phyloP scores from a whole-genome alignment of 2,329 filamentous ascomycete species.

The Botrytis byssoidea region DNA sequence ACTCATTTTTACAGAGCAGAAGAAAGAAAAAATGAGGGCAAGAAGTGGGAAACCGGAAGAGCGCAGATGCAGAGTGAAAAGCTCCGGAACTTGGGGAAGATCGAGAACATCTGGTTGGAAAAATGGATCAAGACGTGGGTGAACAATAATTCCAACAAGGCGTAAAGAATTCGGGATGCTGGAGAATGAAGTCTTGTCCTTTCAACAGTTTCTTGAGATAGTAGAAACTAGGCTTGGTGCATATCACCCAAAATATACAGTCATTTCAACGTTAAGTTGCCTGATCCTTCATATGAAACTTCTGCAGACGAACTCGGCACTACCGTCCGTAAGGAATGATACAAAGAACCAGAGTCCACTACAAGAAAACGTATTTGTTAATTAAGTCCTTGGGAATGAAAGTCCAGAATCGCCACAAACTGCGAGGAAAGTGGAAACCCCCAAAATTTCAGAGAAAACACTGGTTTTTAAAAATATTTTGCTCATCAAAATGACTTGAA shows the following conservation, averaged over 20 bases:
- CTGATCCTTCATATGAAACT: not conserved
- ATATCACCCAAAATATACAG: too few relatives aligned
- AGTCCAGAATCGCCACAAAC: not conserved
- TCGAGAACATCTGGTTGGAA: not conserved
- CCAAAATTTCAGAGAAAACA: not conserved
- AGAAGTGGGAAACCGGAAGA: slow-evolving; percentile 3
- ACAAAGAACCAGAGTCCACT: not conserved
- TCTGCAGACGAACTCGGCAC: not conserved
- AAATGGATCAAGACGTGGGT: slow-evolving; percentile 8
- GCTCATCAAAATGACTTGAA: not conserved
- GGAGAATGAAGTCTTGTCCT: not conserved
- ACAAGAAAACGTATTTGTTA: not conserved
- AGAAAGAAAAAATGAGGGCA: not conserved
- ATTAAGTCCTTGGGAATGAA: not conserved
- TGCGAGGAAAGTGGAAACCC: not conserved
- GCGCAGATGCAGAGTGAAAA: not conserved
- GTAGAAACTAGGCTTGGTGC: too few relatives aligned
- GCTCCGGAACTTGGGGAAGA: not conserved
- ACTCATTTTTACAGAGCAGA: not conserved
- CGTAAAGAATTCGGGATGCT: not conserved
- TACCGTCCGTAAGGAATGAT: not conserved
- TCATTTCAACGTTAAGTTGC: too few relatives aligned
- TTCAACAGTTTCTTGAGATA: too few relatives aligned
- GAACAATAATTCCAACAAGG: not conserved
- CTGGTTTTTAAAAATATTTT: not conserved